These are phyloP conservation scores for Colletotrichum tofieldiae DNA, from an alignment of 2,329 filamentous ascomycete genomes.

Conservation along the genomic window DNA sequence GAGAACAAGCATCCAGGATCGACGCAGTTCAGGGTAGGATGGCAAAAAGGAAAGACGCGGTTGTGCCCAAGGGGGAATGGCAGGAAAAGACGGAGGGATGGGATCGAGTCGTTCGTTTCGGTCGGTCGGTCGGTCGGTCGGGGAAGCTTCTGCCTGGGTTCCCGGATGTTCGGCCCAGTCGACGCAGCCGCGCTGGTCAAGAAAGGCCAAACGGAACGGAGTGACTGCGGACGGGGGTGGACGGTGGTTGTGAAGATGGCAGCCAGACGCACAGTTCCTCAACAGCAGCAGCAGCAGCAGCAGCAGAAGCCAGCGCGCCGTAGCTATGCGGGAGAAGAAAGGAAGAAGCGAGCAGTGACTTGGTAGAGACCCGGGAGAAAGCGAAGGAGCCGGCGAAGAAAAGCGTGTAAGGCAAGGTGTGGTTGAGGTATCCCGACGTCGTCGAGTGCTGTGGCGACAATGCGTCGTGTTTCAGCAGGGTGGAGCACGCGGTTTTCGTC, in stretches of 20 bases:
- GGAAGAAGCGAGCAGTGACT: background rate
- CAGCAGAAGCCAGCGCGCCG: background rate
- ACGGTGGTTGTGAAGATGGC: background rate
- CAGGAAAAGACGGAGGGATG: slow-evolving; percentile 19
- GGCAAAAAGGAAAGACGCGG: background rate
- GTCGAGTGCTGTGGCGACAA: slow-evolving; percentile 36
- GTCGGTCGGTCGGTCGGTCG: background rate
- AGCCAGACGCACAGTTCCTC: background rate
- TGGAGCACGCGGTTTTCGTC: slow-evolving; percentile 27
- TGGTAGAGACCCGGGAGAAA: background rate
- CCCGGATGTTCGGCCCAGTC: slow-evolving; percentile 3
- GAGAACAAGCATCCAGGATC: slow-evolving; percentile 42
- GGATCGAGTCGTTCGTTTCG: slow-evolving; percentile 19
- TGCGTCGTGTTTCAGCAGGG: slow-evolving; percentile 41
- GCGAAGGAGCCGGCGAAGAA: background rate
- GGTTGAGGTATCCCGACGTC: slow-evolving; percentile 7
- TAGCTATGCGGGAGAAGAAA: background rate
- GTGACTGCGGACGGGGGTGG: background rate
- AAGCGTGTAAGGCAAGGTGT: slow-evolving; percentile 3
- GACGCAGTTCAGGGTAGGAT: slow-evolving; percentile 2
- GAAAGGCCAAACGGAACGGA: slow-evolving; percentile 5
- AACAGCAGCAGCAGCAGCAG: background rate
- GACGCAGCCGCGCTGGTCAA: background rate
- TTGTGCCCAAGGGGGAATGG: background rate
- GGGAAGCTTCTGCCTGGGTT: background rate